phyloP scores from a whole-genome alignment of 1,284 basidiomycete species.

The Mycena citricolor region DNA sequence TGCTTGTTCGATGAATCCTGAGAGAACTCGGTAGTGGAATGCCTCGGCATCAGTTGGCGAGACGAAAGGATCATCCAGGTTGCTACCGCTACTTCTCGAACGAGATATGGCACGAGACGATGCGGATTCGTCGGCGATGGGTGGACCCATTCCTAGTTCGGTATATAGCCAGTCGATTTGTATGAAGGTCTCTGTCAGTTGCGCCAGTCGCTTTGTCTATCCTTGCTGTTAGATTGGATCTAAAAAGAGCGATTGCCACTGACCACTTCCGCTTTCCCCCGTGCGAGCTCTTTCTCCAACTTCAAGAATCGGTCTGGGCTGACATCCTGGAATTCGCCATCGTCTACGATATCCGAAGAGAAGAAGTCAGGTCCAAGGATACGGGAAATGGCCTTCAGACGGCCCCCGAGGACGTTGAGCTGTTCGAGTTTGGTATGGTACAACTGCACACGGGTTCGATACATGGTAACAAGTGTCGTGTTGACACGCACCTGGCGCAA shows the following conservation, averaged over 20 bases:
- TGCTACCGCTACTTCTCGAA: constrained; percentile 26
- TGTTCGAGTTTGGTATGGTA: constrained; percentile 82
- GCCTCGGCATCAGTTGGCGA: constrained; percentile 47
- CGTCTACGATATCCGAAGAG: constrained; percentile 53
- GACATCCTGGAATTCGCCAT: constrained; percentile 58
- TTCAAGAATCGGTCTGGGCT: constrained; percentile 74
- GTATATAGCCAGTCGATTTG: constrained; percentile 80
- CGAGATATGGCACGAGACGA: constrained; percentile 33
- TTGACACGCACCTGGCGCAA: constrained; percentile 61
- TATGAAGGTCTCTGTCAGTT: constrained; percentile 61
- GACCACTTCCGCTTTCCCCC: constrained; percentile 79
- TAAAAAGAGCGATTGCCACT: constrained; percentile 33
- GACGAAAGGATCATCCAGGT: constrained; percentile 67
- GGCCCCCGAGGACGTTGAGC: constrained; percentile 61
- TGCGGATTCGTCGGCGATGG: constrained; percentile 44
- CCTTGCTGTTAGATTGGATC: constrained; percentile 13
- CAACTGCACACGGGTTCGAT: no score
- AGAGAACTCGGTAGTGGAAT: constrained; percentile 60
- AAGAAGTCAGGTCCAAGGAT: constrained; percentile 66
- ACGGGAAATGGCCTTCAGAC: constrained; percentile 54
- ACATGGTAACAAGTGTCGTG: constrained; percentile 1
- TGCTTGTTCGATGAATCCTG: constrained; percentile 65
- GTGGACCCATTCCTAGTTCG: constrained; percentile 70
- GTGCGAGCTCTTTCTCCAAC: constrained; percentile 77
- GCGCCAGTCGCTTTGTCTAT: constrained; percentile 65